Evolutionary conservation across 768 basidiomycete species (phyloP).

Genomic region (Tylopilus sp.): DNA sequence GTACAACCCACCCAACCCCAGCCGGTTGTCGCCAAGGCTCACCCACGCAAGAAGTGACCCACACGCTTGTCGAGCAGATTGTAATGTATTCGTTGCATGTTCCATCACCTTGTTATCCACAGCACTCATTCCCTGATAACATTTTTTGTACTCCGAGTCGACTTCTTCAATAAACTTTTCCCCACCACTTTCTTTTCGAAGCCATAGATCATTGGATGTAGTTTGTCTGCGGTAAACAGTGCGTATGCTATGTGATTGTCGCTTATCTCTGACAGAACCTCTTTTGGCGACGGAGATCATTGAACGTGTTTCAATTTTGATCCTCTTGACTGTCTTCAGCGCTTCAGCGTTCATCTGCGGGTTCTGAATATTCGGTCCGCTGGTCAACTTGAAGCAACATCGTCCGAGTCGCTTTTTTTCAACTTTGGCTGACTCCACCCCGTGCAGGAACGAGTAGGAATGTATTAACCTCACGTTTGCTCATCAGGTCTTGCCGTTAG

Average conservation of each 20-base stretch:
- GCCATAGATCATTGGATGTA: conserved; percentile 4
- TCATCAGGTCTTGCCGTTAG: too few species aligned
- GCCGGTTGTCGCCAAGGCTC: conserved; percentile 36
- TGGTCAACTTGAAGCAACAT: neutral
- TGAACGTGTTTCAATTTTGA: neutral
- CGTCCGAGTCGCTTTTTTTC: neutral
- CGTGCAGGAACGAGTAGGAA: neutral
- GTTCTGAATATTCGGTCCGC: neutral
- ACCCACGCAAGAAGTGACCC: conserved; percentile 41
- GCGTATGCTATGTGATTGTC: conserved; percentile 7
- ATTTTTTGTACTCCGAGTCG: conserved; percentile 10
- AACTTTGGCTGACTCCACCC: too few species aligned
- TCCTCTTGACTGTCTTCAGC: neutral
- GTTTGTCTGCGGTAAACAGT: conserved; percentile 7
- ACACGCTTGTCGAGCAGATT: neutral
- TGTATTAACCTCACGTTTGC: neutral
- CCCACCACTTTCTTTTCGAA: conserved; percentile 7
- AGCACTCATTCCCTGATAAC: conserved; percentile 18
- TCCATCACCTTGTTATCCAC: conserved; percentile 16
- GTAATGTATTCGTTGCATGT: conserved; percentile 20
- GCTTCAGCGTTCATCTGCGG: too few species aligned
- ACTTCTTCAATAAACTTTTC: conserved; percentile 3
- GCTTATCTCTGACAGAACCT: neutral
- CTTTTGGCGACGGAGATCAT: neutral
- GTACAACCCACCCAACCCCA: conserved; percentile 49